phyloP scores from a whole-genome alignment of 2,329 filamentous ascomycete genomes.

The Purpureocillium lavendulum region DNA sequence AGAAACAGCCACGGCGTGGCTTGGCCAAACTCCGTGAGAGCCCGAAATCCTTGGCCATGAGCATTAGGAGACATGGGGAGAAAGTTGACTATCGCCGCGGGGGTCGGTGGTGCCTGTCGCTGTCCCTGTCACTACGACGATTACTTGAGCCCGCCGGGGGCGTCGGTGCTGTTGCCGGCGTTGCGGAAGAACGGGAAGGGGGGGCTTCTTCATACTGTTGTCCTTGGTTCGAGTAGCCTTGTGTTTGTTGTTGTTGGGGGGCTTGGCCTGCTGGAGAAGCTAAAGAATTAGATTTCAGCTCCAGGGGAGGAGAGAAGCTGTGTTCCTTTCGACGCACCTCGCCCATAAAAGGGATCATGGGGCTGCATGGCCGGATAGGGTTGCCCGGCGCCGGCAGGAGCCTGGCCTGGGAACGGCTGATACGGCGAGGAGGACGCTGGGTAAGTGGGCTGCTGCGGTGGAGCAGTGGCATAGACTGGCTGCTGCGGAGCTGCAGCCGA shows the following conservation, averaged over 20 bases:
- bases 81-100: conserved; percentile 23
- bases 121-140: conserved; percentile 34
- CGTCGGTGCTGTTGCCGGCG: conserved; percentile 30
- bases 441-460: conserved; percentile 21
- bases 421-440: conserved; percentile 20
- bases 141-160: conserved; percentile 25
- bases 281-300: conserved; percentile 36
- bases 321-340: conserved; percentile 45
- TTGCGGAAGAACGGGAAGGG: conserved; percentile 25
- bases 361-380: conserved; percentile 34
- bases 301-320: conserved; percentile 9
- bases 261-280: conserved; percentile 41
- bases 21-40: not conserved
- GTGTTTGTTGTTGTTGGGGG: conserved; percentile 18
- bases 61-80: conserved; percentile 9
- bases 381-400: conserved; percentile 20
- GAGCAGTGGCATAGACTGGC: conserved; percentile 22
- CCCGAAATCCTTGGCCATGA: conserved; percentile 8
- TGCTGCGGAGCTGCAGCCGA: conserved; percentile 21
- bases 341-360: conserved; percentile 47
- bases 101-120: conserved; percentile 31
- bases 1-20: conserved; percentile 17
- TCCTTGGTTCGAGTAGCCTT: conserved; percentile 34
- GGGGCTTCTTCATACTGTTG: conserved; percentile 44
- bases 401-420: conserved; percentile 24